These are phyloP conservation scores for Pilaira anomala DNA, from an alignment of 192 early-diverging fungal species.

Conservation along the genomic window DNA sequence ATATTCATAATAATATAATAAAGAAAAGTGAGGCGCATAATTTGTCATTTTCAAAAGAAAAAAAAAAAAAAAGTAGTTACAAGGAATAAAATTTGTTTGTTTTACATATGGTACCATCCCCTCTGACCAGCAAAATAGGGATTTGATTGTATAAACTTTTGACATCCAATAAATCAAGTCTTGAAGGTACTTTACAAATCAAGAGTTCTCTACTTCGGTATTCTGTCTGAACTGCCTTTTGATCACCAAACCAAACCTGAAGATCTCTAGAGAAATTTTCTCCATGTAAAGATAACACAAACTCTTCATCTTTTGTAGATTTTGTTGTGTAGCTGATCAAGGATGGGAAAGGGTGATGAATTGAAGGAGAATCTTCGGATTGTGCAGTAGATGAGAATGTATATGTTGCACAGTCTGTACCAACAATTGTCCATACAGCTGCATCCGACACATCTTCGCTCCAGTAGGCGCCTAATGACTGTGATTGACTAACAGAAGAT, in stretches of 20 bases:
- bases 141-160: slow-evolving; percentile 11
- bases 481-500: slow-evolving; percentile 17
- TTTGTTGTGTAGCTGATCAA: slow-evolving; percentile 32
- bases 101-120: slow-evolving; percentile 39
- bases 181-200: slow-evolving; percentile 40
- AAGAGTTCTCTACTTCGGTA: slow-evolving; percentile 46
- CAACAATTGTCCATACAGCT: slow-evolving; percentile 92
- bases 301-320: slow-evolving; percentile 8
- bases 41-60: too few relatives aligned
- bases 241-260: slow-evolving; percentile 69
- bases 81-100: slow-evolving; percentile 35
- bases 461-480: slow-evolving; percentile 52
- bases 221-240: slow-evolving; percentile 47
- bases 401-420: slow-evolving; percentile 62
- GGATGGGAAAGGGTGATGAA: slow-evolving; percentile 33
- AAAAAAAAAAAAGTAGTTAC: neutral
- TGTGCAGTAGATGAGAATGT: slow-evolving; percentile 28
- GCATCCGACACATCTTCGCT: slow-evolving; percentile 83
- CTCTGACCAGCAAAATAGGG: slow-evolving; percentile 37
- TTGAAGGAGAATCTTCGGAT: slow-evolving; percentile 14
- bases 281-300: slow-evolving; percentile 59
- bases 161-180: slow-evolving; percentile 19
- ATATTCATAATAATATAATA: too few relatives aligned
- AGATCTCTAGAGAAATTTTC: slow-evolving; percentile 70
- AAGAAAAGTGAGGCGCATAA: too few relatives aligned